Evolutionary conservation across 2,329 filamentous ascomycete genomes (phyloP).

Genomic region (Talaromyces sp.): DNA sequence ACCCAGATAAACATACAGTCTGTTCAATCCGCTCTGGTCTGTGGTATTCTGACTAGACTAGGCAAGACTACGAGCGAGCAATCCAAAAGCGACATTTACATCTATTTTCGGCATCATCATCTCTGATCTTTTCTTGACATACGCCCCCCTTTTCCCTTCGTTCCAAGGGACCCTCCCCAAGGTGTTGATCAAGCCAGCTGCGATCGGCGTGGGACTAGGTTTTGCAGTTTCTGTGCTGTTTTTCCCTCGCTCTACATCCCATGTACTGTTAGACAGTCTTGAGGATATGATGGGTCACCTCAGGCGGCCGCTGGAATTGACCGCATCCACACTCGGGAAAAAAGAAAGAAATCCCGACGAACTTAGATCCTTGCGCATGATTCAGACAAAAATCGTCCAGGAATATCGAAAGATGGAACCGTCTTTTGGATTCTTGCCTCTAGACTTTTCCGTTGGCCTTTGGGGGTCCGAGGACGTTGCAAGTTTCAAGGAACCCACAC

Average conservation of each 20-base stretch:
- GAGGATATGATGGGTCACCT: constrained; percentile 24
- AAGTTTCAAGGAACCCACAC: constrained; percentile 30
- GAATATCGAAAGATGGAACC: constrained; percentile 37
- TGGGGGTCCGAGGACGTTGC: constrained; percentile 44
- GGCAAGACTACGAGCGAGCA: constrained; percentile 41
- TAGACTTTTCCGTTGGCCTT: constrained; percentile 43
- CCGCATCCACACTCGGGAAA: constrained; percentile 15
- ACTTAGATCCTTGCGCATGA: constrained; percentile 20
- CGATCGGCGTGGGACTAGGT: constrained; percentile 43
- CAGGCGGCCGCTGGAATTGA: constrained; percentile 27
- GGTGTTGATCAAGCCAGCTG: constrained; percentile 42
- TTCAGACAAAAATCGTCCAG: constrained; percentile 30
- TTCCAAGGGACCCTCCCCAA: constrained; percentile 38
- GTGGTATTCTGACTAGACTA: constrained; percentile 8
- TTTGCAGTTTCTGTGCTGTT: constrained; percentile 41
- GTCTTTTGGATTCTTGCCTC: constrained; percentile 34
- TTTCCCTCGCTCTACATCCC: constrained; percentile 48
- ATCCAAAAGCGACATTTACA: constrained; percentile 42
- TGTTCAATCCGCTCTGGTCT: not conserved
- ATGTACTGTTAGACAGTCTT: constrained; percentile 33
- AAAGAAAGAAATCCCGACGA: constrained; percentile 14
- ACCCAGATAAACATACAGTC: not conserved
- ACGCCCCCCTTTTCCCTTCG: constrained; percentile 38
- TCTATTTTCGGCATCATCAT: constrained; percentile 47
- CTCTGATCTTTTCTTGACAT: constrained; percentile 42